These are phyloP conservation scores for Triticum dicoccoides DNA, from an alignment of 176 grass and related monocot species.

Conservation along the genomic window DNA sequence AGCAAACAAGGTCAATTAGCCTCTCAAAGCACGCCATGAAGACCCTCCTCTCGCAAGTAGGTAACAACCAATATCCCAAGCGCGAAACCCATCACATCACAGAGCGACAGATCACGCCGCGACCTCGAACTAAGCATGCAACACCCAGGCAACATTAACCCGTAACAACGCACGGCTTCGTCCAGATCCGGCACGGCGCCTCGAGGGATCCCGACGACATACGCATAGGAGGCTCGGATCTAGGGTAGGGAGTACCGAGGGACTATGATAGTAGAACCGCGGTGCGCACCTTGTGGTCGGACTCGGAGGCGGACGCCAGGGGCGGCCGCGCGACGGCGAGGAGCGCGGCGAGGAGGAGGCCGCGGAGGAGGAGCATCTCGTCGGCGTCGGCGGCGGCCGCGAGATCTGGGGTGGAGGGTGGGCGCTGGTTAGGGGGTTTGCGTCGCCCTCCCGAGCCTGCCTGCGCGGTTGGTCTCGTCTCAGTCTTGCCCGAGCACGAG, in stretches of 20 bases:
- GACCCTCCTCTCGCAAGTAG: background rate
- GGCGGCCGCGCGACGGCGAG: slow-evolving; percentile 14
- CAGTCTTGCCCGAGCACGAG: slow-evolving; percentile 25
- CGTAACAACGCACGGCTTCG: background rate
- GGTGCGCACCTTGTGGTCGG: slow-evolving; percentile 72
- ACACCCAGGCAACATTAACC: background rate
- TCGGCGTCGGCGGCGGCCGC: slow-evolving; percentile 14
- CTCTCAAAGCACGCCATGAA: background rate
- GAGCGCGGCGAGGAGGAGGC: slow-evolving; percentile 16
- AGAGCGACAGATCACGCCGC: slow-evolving; percentile 20
- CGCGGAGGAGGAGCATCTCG: slow-evolving; percentile 49
- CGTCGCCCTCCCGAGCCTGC: slow-evolving; percentile 18
- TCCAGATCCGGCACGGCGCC: slow-evolving; percentile 19
- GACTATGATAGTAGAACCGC: background rate
- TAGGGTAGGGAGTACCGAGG: slow-evolving; percentile 11
- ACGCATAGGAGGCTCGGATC: slow-evolving; percentile 1
- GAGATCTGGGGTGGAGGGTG: slow-evolving; percentile 32
- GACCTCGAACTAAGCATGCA: background rate
- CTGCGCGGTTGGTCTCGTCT: slow-evolving; percentile 32
- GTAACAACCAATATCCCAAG: background rate
- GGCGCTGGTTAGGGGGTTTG: background rate
- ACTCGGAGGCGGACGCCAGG: slow-evolving; percentile 56
- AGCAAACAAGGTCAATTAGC: slow-evolving; percentile 7
- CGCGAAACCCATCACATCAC: background rate
- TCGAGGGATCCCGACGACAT: slow-evolving; percentile 20